A percentile compares a stretch with the other conserved stretches of the same genome.
These are phyloP conservation scores for Alnus glutinosa DNA, from an alignment of 306 rosid species.

Conservation along the genomic window DNA sequence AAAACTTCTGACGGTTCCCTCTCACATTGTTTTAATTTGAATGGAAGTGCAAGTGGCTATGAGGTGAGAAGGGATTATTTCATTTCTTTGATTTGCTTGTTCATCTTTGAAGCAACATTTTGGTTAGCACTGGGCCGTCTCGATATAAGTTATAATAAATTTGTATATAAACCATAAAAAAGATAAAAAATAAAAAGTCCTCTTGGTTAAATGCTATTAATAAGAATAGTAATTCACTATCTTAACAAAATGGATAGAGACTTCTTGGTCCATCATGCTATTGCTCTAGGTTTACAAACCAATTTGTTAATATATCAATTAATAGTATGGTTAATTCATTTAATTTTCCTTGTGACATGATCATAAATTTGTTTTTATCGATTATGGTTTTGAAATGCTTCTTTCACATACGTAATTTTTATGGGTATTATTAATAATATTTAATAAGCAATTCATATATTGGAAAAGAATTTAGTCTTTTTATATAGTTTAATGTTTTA, in stretches of 20 bases:
- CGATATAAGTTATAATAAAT: conserved; percentile 14
- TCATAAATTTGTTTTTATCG: no score
- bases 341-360: no score
- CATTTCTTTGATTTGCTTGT: neutral
- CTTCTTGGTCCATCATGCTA: no score
- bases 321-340: no score
- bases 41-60: conserved; percentile 39
- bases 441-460: no score
- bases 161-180: conserved; percentile 19
- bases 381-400: no score
- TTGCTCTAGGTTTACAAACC: no score
- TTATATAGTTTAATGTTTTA: conserved; percentile 10
- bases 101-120: neutral
- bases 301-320: no score
- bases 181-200: conserved; percentile 35
- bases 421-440: no score
- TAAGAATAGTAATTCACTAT: no score
- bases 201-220: neutral
- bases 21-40: conserved; percentile 85
- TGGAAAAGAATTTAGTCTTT: conserved; percentile 8
- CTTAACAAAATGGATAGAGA: no score
- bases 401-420: no score
- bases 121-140: neutral
- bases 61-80: conserved; percentile 50
- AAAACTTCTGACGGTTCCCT: conserved; percentile 34